These are phyloP conservation scores for Aspergillus cejpii DNA, from an alignment of 2,329 filamentous ascomycete species.

Conservation along the genomic window DNA sequence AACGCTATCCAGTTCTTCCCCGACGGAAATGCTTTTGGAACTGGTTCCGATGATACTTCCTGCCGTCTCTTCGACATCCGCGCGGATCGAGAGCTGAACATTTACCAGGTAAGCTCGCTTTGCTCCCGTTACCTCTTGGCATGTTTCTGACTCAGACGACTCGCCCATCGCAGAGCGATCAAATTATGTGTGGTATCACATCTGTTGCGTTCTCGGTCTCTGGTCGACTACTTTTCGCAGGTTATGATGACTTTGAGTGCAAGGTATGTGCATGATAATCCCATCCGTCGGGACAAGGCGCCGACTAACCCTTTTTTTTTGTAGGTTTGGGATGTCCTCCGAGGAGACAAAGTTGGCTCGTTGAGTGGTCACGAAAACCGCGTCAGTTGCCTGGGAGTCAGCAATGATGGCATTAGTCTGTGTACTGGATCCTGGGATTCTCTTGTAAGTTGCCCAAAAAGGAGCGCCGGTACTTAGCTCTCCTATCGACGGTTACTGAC, in stretches of 20 bases:
- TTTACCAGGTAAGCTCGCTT: constrained; percentile 52
- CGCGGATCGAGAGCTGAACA: constrained; percentile 73
- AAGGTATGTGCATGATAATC: constrained; percentile 59
- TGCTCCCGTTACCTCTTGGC: neutral
- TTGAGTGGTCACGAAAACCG: constrained; percentile 97
- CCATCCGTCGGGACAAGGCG: neutral
- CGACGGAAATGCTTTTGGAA: constrained; percentile 96
- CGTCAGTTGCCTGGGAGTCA: constrained; percentile 96
- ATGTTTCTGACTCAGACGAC: constrained; percentile 5
- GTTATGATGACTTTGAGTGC: constrained; percentile 99
- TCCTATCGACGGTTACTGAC: neutral
- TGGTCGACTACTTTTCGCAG: constrained; percentile 87
- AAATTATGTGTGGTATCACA: constrained; percentile 95
- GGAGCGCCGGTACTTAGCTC: neutral
- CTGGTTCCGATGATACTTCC: constrained; percentile 93
- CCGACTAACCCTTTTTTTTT: constrained; percentile 19
- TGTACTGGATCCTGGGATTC: constrained; percentile 99
- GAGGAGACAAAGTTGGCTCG: constrained; percentile 93
- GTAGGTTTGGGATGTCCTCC: constrained; percentile 95
- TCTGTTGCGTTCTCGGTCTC: constrained; percentile 98
- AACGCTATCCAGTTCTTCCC: constrained; percentile 99
- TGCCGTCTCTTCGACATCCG: constrained; percentile 97
- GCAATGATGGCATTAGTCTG: constrained; percentile 97
- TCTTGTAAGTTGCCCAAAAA: constrained; percentile 59
- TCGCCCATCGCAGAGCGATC: constrained; percentile 64